Base-by-base conservation (phyloP, 108 stramenopile genomes). In the Parmales sp. region DNA sequence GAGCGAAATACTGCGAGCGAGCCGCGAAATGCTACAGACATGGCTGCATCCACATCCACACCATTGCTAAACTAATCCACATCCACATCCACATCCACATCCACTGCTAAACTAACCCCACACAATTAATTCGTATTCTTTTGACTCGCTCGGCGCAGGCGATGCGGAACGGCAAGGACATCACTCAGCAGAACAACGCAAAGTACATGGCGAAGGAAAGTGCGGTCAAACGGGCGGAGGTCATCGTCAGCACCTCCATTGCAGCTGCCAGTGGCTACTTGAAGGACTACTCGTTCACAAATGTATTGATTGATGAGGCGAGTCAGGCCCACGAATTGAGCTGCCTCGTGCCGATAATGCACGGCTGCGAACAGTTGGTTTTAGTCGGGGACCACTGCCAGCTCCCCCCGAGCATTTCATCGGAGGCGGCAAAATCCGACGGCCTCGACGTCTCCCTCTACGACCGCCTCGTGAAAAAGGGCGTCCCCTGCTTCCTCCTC, bases 391-490 rank as follows among this genome's bases (percentile, higher is more conserved):
- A 77, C 37, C 51, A 67, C 39, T 20, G 34, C 29, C 76, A 77
- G 60, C 60, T 77, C 5, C 54, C 69, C 18, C 68, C 76, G 6
- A 69, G 68, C 22, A 54, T 73, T 5, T 38, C 81, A 39, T 83
- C 75, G 73, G 82, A 83, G 69, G 69, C 76, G 45, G 80, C 82
- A 34, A 80, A 74, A 31, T 78, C 78, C 18, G 46, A 64, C 36
- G 85, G 83, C 5, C 75, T 86, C 37, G 78, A 66, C 38, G 77
- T 78, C 23, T 75, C 73, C 7, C 74, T 86, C n/a, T 86, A 85
- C 65, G 83, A 86, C 69, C 77, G 85, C 25, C 81, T 84, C 22
- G 80, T 83, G 48, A 37, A 65, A 9, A 72, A 79, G 34, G 85
- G 85, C 8, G 45, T 80, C 20, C 82, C 80, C 8, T 82, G 83